Percentiles rank a stretch among this genome's conserved stretches.
phyloP scores from a whole-genome alignment of 1,284 basidiomycete genomes.

The Irpex rosettiformis region DNA sequence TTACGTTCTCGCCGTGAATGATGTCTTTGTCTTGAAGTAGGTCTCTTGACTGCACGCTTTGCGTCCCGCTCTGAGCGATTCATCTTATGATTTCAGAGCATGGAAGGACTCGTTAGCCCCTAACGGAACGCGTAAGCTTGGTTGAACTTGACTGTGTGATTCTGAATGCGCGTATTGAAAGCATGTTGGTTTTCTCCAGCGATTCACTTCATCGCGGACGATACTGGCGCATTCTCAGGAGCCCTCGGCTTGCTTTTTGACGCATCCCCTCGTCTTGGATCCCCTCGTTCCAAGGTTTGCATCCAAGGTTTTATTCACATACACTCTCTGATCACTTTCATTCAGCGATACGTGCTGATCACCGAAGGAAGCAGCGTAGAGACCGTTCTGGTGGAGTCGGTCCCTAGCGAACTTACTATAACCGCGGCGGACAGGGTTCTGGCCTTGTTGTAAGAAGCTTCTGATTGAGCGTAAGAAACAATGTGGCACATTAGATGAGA shows the following conservation, averaged over 20 bases:
- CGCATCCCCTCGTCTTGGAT: conserved; percentile 57
- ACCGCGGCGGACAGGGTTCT: conserved; percentile 60
- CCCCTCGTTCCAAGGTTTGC: conserved; percentile 61
- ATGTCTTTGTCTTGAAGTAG: conserved; percentile 63
- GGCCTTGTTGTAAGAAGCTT: conserved; percentile 36
- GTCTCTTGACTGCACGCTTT: conserved; percentile 14
- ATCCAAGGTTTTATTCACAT: conserved; percentile 7
- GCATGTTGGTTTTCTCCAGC: conserved; percentile 28
- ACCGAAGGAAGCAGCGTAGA: conserved; percentile 54
- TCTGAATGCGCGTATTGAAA: background rate
- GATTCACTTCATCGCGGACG: conserved; percentile 67
- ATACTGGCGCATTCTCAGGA: conserved; percentile 54
- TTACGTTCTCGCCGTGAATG: conserved; percentile 70
- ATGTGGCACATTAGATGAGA: no score
- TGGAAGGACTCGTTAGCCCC: conserved; percentile 69
- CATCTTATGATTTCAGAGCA: conserved; percentile 39
- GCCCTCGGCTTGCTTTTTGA: conserved; percentile 65
- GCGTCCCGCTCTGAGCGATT: background rate
- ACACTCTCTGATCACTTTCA: background rate
- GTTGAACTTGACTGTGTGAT: background rate
- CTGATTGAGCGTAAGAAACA: background rate
- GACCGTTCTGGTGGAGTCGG: conserved; percentile 55
- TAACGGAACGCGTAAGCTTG: conserved; percentile 45
- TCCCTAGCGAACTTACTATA: conserved; percentile 50
- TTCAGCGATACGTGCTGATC: conserved; percentile 55